Evolutionary conservation across 1,284 basidiomycete genomes (phyloP), one percentile per base, ranked within the genome.

Genomic region (Malassezia cuniculi): DNA sequence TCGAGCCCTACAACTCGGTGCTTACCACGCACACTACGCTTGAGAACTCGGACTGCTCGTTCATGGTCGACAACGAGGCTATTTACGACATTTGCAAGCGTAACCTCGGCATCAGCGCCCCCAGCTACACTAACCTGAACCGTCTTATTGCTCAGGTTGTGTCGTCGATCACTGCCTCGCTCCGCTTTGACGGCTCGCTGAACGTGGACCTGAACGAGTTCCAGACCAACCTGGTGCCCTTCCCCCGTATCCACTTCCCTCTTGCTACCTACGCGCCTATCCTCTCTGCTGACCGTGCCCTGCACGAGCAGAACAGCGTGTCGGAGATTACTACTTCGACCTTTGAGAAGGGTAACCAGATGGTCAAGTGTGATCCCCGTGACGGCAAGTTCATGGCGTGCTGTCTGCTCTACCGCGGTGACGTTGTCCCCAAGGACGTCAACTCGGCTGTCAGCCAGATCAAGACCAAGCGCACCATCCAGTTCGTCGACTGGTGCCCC

Each of bases 11-110:
- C 77, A 99, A 99, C 78, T 86, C 87, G 22, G 85, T 99, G 43
- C 75, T 97, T 50, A 97, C 93, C 35, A 99, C 93, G 31, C 90
- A 99, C 73, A 94, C 90, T 49, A 97, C 93, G 39, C 81, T 97
- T 44, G 93, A 97, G 73, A 89, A 95, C 72, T 93, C 86, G 10
- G 90, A 97, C 73, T 97, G 90, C 72, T 95, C 90, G 39, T 64
- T 66, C 52, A 59, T 63, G 54, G 60, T 62, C 39, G 55, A 64
- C 55, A 63, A 57, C 50, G 57, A 68, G 57, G 67, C 70, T 44
- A 97, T 99, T 69, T 97, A 94, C 73, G 90, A 95, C 69, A 95
- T 97, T 67, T 95, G 89, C 82, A 89, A 90, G 74, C 81, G 81
- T 72, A 89, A 83, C 70, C 77, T 97, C 47, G 80, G 79, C 56